phyloP scores from a whole-genome alignment of 2,329 filamentous ascomycete genomes.

The Talaromyces amestolkiae region DNA sequence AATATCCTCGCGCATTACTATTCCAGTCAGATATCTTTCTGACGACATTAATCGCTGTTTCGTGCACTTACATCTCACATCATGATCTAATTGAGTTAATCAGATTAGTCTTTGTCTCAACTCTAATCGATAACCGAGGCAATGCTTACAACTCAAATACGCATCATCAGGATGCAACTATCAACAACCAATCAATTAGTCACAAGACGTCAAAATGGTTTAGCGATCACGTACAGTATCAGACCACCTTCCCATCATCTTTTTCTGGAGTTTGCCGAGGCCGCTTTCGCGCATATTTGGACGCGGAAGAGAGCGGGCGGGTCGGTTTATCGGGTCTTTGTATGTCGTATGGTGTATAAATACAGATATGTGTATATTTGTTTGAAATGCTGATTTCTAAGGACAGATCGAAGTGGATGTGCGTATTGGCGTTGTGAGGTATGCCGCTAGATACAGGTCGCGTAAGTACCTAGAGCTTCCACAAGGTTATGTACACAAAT shows the following conservation, averaged over 20 bases:
- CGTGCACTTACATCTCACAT: slow-evolving; percentile 58
- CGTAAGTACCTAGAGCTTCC: background rate
- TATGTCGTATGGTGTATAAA: too few relatives aligned
- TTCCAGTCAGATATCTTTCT: background rate
- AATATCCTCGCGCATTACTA: slow-evolving; percentile 86
- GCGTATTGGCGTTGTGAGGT: background rate
- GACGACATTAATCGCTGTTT: background rate
- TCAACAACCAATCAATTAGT: background rate
- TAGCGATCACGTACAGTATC: slow-evolving; percentile 33
- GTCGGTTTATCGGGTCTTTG: background rate
- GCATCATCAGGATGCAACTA: slow-evolving; percentile 62
- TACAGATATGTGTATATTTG: background rate
- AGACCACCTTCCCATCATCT: slow-evolving; percentile 37
- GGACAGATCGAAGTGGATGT: background rate
- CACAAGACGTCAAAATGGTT: background rate
- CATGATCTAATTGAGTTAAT: slow-evolving; percentile 52
- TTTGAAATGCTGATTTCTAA: background rate
- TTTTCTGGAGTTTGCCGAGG: slow-evolving; percentile 34
- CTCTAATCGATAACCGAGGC: background rate
- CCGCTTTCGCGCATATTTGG: slow-evolving; percentile 16
- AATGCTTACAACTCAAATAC: slow-evolving; percentile 64
- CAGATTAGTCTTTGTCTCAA: background rate
- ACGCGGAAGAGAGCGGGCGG: background rate
- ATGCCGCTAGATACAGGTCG: background rate
- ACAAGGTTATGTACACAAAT: background rate